Evolutionary conservation across 2,329 filamentous ascomycete species (phyloP).

Genomic region (Colletotrichum scovillei): DNA sequence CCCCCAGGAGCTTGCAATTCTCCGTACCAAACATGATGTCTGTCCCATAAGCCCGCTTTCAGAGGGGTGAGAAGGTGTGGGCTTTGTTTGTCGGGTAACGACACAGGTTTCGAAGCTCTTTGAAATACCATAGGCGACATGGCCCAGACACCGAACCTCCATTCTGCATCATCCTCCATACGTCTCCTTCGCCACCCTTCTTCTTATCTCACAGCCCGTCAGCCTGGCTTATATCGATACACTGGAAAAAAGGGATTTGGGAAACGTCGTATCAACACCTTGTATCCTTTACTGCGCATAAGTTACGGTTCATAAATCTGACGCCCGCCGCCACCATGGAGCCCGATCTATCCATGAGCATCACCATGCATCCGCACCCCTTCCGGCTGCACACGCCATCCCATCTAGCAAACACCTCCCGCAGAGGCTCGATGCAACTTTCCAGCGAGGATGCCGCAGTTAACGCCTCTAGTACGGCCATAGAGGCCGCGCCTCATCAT

Average conservation of each 20-base stretch:
- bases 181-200: neutral
- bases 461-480: constrained; percentile 56
- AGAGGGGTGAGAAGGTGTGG: neutral
- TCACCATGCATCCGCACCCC: constrained; percentile 58
- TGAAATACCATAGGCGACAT: neutral
- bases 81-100: neutral
- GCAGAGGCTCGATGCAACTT: constrained; percentile 17
- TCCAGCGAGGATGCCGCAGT: constrained; percentile 36
- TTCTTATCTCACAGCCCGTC: neutral
- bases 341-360: constrained; percentile 52
- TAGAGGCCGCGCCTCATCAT: constrained; percentile 50
- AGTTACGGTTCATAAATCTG: neutral
- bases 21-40: neutral
- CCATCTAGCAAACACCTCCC: constrained; percentile 41
- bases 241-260: neutral
- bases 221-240: neutral
- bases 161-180: neutral
- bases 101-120: neutral
- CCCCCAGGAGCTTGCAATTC: neutral
- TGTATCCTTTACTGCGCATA: neutral
- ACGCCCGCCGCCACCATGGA: constrained; percentile 47
- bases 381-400: constrained; percentile 51
- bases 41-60: neutral
- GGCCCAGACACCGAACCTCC: neutral
- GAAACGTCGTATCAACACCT: neutral